These are phyloP conservation scores for Solanum etuberosum DNA, from an alignment of 257 asterid genomes.

Conservation along the genomic window DNA sequence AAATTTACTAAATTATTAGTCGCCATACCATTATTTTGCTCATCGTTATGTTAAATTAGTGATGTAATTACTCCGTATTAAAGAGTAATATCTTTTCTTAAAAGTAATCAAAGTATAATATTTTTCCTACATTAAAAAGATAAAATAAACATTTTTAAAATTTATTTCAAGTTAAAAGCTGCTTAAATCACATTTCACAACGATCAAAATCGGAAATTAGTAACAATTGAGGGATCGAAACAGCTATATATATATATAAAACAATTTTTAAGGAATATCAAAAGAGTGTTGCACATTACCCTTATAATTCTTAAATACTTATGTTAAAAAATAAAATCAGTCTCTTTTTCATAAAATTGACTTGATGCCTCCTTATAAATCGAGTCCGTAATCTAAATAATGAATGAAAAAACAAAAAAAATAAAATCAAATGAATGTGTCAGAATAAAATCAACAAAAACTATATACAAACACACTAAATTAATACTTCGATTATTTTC, in stretches of 20 bases:
- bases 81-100: not conserved
- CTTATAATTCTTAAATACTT: not conserved
- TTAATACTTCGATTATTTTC: too few species aligned
- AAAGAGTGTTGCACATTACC: not conserved
- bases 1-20: not conserved
- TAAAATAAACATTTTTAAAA: not conserved
- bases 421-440: not conserved
- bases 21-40: not conserved
- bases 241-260: not conserved
- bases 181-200: not conserved
- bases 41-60: not conserved
- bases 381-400: not conserved
- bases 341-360: not conserved
- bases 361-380: not conserved
- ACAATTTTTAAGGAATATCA: too few species aligned
- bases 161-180: not conserved
- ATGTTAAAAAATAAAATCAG: not conserved
- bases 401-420: too few species aligned
- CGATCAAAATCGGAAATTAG: not conserved
- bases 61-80: not conserved
- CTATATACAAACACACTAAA: not conserved
- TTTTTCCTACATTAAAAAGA: not conserved
- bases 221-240: not conserved
- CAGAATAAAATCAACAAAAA: too few species aligned
- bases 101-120: not conserved